phyloP scores from a whole-genome alignment of 2,329 filamentous ascomycete genomes.

The Fusarium sp. region DNA sequence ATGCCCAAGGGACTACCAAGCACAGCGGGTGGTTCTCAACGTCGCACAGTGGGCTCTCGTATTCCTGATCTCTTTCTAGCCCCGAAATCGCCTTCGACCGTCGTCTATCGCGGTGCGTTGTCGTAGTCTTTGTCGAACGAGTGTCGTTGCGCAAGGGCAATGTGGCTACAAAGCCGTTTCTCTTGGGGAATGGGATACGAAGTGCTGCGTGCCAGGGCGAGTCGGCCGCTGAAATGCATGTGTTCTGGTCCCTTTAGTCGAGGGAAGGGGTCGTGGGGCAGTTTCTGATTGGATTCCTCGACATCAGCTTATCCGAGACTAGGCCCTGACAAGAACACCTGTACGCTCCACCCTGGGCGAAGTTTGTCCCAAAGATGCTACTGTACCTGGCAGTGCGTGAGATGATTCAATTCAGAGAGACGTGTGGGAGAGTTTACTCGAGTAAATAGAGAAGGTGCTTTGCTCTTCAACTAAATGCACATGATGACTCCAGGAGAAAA shows the following conservation, averaged over 20 bases:
- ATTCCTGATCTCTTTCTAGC: neutral
- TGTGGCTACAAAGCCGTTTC: constrained; percentile 38
- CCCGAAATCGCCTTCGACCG: neutral
- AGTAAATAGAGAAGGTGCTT: neutral
- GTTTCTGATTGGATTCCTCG: constrained; percentile 38
- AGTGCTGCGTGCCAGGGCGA: constrained; percentile 37
- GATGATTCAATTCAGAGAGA: constrained; percentile 11
- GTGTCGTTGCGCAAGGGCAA: constrained; percentile 32
- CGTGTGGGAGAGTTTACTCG: neutral
- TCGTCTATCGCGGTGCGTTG: constrained; percentile 21
- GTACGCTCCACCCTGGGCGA: constrained; percentile 21
- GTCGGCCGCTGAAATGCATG: constrained; percentile 34
- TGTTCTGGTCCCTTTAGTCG: constrained; percentile 25
- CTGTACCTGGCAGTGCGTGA: neutral
- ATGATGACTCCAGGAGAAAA: neutral
- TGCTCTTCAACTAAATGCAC: neutral
- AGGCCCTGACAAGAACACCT: constrained; percentile 15
- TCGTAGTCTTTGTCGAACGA: constrained; percentile 5
- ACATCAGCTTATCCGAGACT: constrained; percentile 15
- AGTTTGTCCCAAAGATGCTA: constrained; percentile 24
- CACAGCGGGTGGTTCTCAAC: constrained; percentile 9
- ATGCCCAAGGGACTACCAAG: constrained; percentile 9
- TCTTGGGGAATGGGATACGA: constrained; percentile 38
- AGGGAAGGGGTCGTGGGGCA: constrained; percentile 31
- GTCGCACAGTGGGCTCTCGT: constrained; percentile 7